Conservation (phyloP, 306 rosid species). For the Dalbergia oliveri region DNA sequence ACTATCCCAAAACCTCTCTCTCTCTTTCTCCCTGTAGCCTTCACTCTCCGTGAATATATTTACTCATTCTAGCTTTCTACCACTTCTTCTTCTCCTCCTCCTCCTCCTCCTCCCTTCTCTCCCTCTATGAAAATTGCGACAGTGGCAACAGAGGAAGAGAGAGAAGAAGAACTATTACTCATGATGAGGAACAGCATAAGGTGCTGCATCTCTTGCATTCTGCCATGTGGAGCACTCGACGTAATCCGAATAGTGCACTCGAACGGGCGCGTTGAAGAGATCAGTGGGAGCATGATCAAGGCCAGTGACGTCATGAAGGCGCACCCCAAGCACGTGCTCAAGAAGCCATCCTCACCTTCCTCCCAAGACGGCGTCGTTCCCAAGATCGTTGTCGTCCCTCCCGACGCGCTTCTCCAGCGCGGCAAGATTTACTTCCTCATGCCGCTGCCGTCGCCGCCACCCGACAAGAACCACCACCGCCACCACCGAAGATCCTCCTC, state of each 20-base stretch:
- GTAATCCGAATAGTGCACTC: slow-evolving; percentile 91
- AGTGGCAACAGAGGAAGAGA: slow-evolving; percentile 5
- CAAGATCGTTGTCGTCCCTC: slow-evolving; percentile 85
- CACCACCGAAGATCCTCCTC: slow-evolving; percentile 52
- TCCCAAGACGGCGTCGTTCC: slow-evolving; percentile 65
- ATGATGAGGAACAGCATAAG: slow-evolving; percentile 80
- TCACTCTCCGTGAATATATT: slow-evolving; percentile 22
- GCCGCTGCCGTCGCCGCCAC: slow-evolving; percentile 62
- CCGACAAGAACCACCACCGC: slow-evolving; percentile 43
- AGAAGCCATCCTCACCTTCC: slow-evolving; percentile 78
- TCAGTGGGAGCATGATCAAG: slow-evolving; percentile 65
- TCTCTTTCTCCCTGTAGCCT: background rate
- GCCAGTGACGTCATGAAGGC: slow-evolving; percentile 92
- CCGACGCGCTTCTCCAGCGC: slow-evolving; percentile 89
- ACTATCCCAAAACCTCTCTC: slow-evolving; percentile 3
- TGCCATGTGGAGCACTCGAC: slow-evolving; percentile 92
- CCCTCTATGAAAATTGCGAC: slow-evolving; percentile 53
- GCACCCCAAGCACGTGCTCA: slow-evolving; percentile 87
- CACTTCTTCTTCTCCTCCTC: slow-evolving; percentile 24
- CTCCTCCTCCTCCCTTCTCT: slow-evolving; percentile 8
- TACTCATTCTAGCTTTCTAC: slow-evolving; percentile 10
- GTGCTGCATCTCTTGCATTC: slow-evolving; percentile 97
- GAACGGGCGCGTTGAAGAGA: slow-evolving; percentile 85
- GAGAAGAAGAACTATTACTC: background rate
- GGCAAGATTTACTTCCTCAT: slow-evolving; percentile 99